Evolutionary conservation across 2,329 filamentous ascomycete species (phyloP), one percentile per base, ranked within the genome.

Genomic region (Arachnopeziza araneosa): DNA sequence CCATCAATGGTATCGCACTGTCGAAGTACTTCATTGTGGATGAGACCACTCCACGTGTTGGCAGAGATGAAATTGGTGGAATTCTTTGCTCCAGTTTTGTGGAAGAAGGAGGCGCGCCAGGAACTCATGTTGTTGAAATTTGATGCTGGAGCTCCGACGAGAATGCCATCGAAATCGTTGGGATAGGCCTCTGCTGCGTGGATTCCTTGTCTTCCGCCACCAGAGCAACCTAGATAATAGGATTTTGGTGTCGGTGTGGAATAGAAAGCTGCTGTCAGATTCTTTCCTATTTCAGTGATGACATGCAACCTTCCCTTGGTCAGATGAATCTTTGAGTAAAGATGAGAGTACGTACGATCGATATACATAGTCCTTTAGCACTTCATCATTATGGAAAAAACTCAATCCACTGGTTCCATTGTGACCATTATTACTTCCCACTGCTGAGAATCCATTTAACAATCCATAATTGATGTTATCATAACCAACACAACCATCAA

Each of bases 181-280:
- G 75, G 74, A 60, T 76, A 71, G 24, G 67, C 73, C 55, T 76
- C 71, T 1, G 74, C 74, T 9, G 75, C 64, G 14, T 75, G 72
- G 57, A 74, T 73, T 1, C 73, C 76, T 64, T 77, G 74, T 7
- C 72, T 71, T 10, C 75, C 75, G 8, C 75, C 76, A 5, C 73
- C 75, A 0, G 74, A 76, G 56, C 75, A 77, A 4, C 75, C 75
- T 36, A 65, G 64, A 60, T 75, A 77, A 62, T 76, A 77, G 21
- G 68, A 73, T 50, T 72, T 65, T 2, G 59, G 65, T 1, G 71
- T 67, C n/a, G 56, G 24, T 23, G 64, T 52, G 5, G 57, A 55
- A 56, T 77, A 77, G 61, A 73, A 76, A 17, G 57, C 59, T 14
- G 66, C 59, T 2, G 67, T 64, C 17, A 76, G 54, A 30, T 54